Evolutionary conservation across 2,329 filamentous ascomycete genomes (phyloP), one percentile per base, ranked within the genome.

Genomic region (Emergomyces orientalis): DNA sequence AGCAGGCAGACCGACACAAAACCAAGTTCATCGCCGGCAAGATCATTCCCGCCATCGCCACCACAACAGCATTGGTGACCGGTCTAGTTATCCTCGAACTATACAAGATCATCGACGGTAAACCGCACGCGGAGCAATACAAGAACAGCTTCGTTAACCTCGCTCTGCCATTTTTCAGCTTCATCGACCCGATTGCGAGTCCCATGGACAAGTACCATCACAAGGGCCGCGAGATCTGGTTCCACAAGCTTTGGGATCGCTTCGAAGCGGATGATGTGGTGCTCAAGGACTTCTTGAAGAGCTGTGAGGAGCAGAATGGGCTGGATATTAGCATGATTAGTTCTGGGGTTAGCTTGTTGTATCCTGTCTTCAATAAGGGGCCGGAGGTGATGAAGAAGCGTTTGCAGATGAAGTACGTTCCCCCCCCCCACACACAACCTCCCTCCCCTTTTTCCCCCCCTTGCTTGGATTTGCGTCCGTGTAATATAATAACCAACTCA

Each of bases 11-110:
- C 73, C 85, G 91, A 65, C 94, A 97, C 83, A 96, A 94, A 86
- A 99, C 93, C 65, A 99, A 99, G 81, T 97, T 99, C 77, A 99
- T 99, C 74, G 95, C 94, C 39, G 94, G 94, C 75, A 99, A 99
- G 84, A 99, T 99, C 69, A 99, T 99, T 68, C 94, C 94, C 27
- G 94, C 94, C 55, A 99, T 99, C 76, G 94, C 94, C 54, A 99
- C 94, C 2, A 97, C 94, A 0, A 99, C 94, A 2, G 93, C 94
- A 2, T 81, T 99, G 63, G 93, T 97, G 14, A 99, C 94, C 2
- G 94, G 94, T 63, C 82, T 99, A 55, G 91, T 99, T 61, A 84
- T 95, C 19, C 80, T 99, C 55, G 94, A 99, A 80, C 80, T 97
- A 57, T 97, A 90, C 87, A 99, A 99, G 85, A 85, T 99, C 66